Evolutionary conservation across 257 asterid genomes (phyloP).

Genomic region (Coffea eugenioides): DNA sequence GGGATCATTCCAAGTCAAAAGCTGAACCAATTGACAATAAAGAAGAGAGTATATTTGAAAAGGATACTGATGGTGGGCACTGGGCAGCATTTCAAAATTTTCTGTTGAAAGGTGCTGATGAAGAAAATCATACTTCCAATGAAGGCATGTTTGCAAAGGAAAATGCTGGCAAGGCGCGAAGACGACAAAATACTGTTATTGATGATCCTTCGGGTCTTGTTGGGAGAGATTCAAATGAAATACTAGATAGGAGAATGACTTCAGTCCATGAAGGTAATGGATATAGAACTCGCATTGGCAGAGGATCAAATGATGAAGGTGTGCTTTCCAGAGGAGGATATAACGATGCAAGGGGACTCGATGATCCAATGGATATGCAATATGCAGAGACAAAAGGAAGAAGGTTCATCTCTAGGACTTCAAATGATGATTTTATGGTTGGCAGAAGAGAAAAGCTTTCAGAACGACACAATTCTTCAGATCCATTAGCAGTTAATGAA

Average conservation of each 20-base stretch:
- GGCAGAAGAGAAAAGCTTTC: conserved; percentile 40
- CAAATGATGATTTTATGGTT: conserved; percentile 60
- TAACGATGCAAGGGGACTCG: conserved; percentile 35
- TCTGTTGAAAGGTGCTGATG: conserved; percentile 63
- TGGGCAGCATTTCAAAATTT: conserved; percentile 94
- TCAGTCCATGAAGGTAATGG: conserved; percentile 34
- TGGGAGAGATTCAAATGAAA: conserved; percentile 38
- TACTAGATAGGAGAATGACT: conserved; percentile 42
- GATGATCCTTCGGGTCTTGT: conserved; percentile 55
- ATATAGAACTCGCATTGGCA: conserved; percentile 32
- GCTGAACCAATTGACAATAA: conserved; percentile 33
- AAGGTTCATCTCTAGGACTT: conserved; percentile 43
- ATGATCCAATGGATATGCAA: conserved; percentile 44
- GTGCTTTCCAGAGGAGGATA: conserved; percentile 37
- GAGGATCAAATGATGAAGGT: conserved; percentile 50
- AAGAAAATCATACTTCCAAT: conserved; percentile 44
- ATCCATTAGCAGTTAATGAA: conserved; percentile 48
- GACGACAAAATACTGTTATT: conserved; percentile 35
- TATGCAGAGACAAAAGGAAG: conserved; percentile 55
- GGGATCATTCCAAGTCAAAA: conserved; percentile 36
- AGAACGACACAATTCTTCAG: conserved; percentile 45
- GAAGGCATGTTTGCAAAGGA: conserved; percentile 56
- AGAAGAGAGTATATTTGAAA: conserved; percentile 40
- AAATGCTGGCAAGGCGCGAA: conserved; percentile 46
- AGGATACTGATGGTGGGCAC: conserved; percentile 56